Evolutionary conservation across 768 basidiomycete genomes (phyloP), one percentile per base, ranked within the genome.

Genomic region (Tephrocybe sp.): DNA sequence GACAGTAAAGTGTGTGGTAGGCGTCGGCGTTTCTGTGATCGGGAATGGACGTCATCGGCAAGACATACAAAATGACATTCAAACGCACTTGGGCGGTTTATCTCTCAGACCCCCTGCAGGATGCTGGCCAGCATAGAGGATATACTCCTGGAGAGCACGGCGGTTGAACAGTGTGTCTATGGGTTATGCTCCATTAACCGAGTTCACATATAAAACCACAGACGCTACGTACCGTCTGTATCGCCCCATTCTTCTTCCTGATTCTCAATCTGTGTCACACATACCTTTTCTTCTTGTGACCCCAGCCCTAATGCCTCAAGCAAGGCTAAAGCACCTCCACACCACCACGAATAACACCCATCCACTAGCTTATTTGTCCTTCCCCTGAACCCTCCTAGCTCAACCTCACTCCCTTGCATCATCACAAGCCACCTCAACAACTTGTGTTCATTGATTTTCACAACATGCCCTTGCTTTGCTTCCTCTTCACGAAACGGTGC

Each of bases 301-400:
- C 59, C 74, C 47, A 75, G 64, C 11, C 75, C 74, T 0, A 83
- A 59, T 22, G 79, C 82, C 49, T 90, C 89, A 0, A 97, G 68
- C 7, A 97, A 69, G 0, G 79, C 75, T 62, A 97, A 91, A 13
- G 87, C 78, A 0, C 94, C 94, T 1, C 91, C 97, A 19, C 92
- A 90, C 97, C 95, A 99, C 97, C 97, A 99, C n/a, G 88, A 86
- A 67, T 99, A 99, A 67, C 97, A 99, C 3, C 95, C 97, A 60
- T 99, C 97, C 0, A 99, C 95, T n/a, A 99, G 78, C 66, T 99
- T 99, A 65, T 98, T 99, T 56, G 92, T 91, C 45, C 97, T 74
- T 0, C 97, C 97, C 47, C 77, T 79, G 69, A 99, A 98, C 2
- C 97, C 97, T 3, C 94, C 95, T 8, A 93, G 74, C 61, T 98